Percentiles rank a stretch among this genome's conserved stretches.
phyloP scores from a whole-genome alignment of 2,329 filamentous ascomycete genomes.

The Emmonsia crescens region DNA sequence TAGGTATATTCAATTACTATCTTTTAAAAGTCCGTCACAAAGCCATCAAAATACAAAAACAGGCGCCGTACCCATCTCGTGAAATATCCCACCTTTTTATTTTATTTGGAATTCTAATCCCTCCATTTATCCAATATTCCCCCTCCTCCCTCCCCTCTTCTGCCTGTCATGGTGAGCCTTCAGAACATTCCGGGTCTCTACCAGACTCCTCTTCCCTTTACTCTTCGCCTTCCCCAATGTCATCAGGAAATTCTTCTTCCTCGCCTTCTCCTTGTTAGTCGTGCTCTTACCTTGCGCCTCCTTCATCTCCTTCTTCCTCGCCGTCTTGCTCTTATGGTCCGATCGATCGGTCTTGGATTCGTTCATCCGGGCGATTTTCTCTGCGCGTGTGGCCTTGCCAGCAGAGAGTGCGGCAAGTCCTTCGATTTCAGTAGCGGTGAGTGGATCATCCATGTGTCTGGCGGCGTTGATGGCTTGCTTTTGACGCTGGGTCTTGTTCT shows the following conservation, averaged over 20 bases:
- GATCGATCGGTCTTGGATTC: slow-evolving; percentile 68
- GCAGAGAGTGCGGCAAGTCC: slow-evolving; percentile 60
- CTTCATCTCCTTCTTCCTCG: slow-evolving; percentile 78
- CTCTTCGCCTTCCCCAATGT: slow-evolving; percentile 89
- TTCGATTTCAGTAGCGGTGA: slow-evolving; percentile 88
- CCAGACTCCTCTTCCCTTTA: slow-evolving; percentile 89
- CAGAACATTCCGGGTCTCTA: slow-evolving; percentile 70
- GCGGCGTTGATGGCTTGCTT: slow-evolving; percentile 33
- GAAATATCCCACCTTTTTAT: neutral
- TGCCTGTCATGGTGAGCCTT: slow-evolving; percentile 70
- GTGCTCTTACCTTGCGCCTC: slow-evolving; percentile 83
- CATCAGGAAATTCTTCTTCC: slow-evolving; percentile 99
- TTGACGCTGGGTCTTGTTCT: slow-evolving; percentile 35
- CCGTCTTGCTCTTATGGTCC: slow-evolving; percentile 77
- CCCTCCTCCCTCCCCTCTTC: slow-evolving; percentile 72
- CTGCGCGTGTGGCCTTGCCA: slow-evolving; percentile 78
- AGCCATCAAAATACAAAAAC: neutral
- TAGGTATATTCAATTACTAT: neutral
- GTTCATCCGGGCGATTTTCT: slow-evolving; percentile 70
- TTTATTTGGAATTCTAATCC: neutral
- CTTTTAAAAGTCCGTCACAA: neutral
- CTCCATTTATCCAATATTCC: slow-evolving; percentile 43
- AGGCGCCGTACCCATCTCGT: neutral
- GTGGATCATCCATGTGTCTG: slow-evolving; percentile 71
- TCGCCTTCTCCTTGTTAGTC: slow-evolving; percentile 91